Percentiles rank a stretch among this genome's conserved stretches.
Evolutionary conservation across 2,329 filamentous ascomycete genomes (phyloP).

Genomic region (Penicillium verrucosum): DNA sequence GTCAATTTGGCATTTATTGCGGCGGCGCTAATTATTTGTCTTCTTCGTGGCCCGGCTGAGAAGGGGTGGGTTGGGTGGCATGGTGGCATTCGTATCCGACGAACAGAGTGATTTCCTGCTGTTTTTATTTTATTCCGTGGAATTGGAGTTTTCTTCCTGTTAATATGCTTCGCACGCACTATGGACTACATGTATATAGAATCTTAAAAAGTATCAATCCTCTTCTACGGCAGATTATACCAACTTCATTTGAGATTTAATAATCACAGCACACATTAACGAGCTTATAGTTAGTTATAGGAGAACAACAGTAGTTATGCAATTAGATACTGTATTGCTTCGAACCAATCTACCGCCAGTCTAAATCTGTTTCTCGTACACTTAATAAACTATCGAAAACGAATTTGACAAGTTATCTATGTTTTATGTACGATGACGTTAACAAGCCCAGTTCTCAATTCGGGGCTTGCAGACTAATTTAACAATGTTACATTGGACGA

Average conservation of each 20-base stretch:
- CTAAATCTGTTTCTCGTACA: not conserved
- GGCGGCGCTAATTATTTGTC: slow-evolving; percentile 47
- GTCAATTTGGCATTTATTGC: slow-evolving; percentile 55
- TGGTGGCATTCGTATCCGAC: slow-evolving; percentile 53
- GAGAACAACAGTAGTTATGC: not conserved
- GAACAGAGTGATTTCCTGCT: not conserved
- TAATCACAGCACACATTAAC: not conserved
- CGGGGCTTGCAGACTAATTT: not conserved
- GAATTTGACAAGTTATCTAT: not conserved
- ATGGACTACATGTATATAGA: not conserved
- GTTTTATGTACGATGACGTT: not conserved
- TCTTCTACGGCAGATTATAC: not conserved
- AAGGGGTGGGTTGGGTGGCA: slow-evolving; percentile 59
- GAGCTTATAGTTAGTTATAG: not conserved
- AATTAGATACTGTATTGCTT: not conserved
- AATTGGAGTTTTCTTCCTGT: not conserved
- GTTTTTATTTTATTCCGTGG: not conserved
- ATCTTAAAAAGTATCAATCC: not conserved
- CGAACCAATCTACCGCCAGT: not conserved
- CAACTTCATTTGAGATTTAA: too few relatives aligned
- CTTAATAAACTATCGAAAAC: not conserved
- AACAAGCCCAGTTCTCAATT: not conserved
- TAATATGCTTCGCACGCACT: not conserved
- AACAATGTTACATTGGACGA: not conserved
- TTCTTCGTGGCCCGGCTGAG: slow-evolving; percentile 55